Base-by-base conservation (phyloP, 331 rosid genomes). In the Quercus phellos region DNA sequence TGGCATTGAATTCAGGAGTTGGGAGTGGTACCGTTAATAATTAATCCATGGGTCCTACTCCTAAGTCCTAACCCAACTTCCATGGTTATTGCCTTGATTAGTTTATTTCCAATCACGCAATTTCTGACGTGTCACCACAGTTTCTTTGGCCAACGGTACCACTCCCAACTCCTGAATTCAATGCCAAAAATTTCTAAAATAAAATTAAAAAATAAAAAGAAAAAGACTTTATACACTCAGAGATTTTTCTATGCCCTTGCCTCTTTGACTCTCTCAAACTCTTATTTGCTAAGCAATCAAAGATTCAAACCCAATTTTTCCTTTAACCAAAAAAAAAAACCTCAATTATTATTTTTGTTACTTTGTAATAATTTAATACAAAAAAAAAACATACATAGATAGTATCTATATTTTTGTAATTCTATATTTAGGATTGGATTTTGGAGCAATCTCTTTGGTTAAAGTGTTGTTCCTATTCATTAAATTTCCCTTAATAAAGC, bases 271-370 rank as follows among this genome's bases (percentile, higher is more conserved):
- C 32, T 4, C 50, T 35, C 10, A 22, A 21, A 14, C 6, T 13
- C 74, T 73, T 73, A 30, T 35, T 12, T 14, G 68, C 70, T 73
- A 79, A 73, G 83, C 22, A 79, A 46, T 46, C 53, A 63, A 63
- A 63, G 11, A 30, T 38, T 38, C 11, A 38, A 38, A 38, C 46
- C 46, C 12, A 38, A 38, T 38, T 38, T 38, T 8, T 38, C 46
- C 46, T 38, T 0, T 0, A 0, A 7, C 26, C 1, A 24, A 7
- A 2, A 8, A 35, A 35, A 8, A 38, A 38, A 8, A 38, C 0
- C 46, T 12, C 46, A 38, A 38, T 38, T 38, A 8, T 38, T 38
- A 38, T 38, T 38, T 38, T 38, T 38, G 2, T 38, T 38, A 38
- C 43, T 38, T 38, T 7, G 3, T 38, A 38, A 38, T 38, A 38